Percentiles rank a stretch among this genome's conserved stretches.
Conservation (phyloP, 805 yeast genomes). For the Dipodascopsis uninucleata region DNA sequence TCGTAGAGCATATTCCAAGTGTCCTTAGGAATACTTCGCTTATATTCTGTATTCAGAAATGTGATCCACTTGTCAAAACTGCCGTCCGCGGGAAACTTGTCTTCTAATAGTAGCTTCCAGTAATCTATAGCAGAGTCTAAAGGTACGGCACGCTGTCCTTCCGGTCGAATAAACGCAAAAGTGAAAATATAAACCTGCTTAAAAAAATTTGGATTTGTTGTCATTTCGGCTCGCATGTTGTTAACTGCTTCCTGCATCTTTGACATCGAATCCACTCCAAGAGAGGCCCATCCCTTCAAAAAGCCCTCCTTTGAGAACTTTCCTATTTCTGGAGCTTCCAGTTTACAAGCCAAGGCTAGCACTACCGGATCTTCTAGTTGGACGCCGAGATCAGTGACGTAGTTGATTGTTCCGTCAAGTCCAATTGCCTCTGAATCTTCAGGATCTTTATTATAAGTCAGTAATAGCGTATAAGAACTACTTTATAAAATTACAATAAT, state of each 20-base stretch:
- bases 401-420: constrained; percentile 71
- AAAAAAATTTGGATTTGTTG: constrained; percentile 43
- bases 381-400: constrained; percentile 61
- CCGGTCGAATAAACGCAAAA: constrained; percentile 61
- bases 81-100: constrained; percentile 32
- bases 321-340: constrained; percentile 67
- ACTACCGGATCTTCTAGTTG: constrained; percentile 73
- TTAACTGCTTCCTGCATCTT: constrained; percentile 48
- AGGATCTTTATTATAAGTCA: constrained; percentile 26
- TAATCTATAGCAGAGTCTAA: constrained; percentile 65
- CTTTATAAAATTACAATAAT: background rate
- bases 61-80: constrained; percentile 48
- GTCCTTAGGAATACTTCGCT: constrained; percentile 59
- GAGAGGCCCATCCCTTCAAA: constrained; percentile 54
- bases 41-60: constrained; percentile 47
- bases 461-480: too few relatives aligned
- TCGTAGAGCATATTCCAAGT: constrained; percentile 81
- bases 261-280: constrained; percentile 35
- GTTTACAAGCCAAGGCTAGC: constrained; percentile 63
- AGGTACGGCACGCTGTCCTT: constrained; percentile 53
- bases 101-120: constrained; percentile 66
- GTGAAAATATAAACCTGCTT: constrained; percentile 65
- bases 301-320: constrained; percentile 51
- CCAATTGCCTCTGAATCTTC: constrained; percentile 47
- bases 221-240: constrained; percentile 37